phyloP scores from a whole-genome alignment of 192 early-diverging fungal species.

The Paraglomus brasilianum region DNA sequence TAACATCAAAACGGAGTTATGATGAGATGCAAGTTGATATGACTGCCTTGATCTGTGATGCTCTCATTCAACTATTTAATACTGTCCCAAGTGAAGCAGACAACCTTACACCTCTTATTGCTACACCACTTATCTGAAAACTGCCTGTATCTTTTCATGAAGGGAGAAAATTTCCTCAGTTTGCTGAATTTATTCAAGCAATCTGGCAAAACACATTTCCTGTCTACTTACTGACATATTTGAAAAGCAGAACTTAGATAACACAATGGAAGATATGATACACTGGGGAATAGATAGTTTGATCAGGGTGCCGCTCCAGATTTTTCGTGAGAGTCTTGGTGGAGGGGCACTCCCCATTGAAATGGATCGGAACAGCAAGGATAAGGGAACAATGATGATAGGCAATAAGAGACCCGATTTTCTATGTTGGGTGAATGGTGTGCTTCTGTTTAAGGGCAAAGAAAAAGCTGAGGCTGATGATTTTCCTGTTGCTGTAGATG shows the following conservation, averaged over 20 bases:
- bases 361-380: conserved; percentile 1
- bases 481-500: conserved; percentile 2
- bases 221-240: conserved; percentile 17
- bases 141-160: conserved; percentile 5
- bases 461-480: conserved; percentile 8
- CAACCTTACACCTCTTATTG: conserved; percentile 15
- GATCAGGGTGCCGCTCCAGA: conserved; percentile 21
- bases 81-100: neutral
- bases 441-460: conserved; percentile 22
- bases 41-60: conserved; percentile 1
- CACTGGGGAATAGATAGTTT: conserved; percentile 13
- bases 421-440: conserved; percentile 17
- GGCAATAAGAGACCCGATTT: conserved; percentile 23
- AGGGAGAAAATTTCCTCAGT: neutral
- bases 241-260: conserved; percentile 18
- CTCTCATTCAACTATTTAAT: conserved; percentile 14
- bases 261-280: conserved; percentile 21
- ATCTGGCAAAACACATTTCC: conserved; percentile 23
- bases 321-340: conserved; percentile 24
- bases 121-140: conserved; percentile 3
- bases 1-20: conserved; percentile 25
- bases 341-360: conserved; percentile 17
- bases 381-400: conserved; percentile 19
- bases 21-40: conserved; percentile 11
- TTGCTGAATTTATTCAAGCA: conserved; percentile 17